Conservation (phyloP, 208 protist genomes). For the Acanthamoeba comandoni region DNA sequence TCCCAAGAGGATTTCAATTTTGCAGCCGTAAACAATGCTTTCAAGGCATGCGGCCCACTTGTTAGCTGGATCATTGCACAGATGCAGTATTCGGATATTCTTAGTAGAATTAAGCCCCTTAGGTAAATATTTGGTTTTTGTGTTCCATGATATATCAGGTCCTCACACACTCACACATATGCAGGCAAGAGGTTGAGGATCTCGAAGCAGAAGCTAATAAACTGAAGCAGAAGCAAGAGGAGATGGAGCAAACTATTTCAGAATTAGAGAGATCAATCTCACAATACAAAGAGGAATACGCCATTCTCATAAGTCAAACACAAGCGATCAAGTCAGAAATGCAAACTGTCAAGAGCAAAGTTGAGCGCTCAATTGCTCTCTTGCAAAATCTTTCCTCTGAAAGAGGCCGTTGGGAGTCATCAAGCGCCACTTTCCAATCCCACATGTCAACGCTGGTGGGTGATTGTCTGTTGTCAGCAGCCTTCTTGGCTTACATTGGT, state of each 20-base stretch:
- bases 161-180: neutral
- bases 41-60: slow-evolving; percentile 96
- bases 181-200: slow-evolving; percentile 89
- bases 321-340: slow-evolving; percentile 93
- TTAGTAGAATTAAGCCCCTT: slow-evolving; percentile 94
- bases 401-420: slow-evolving; percentile 93
- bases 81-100: slow-evolving; percentile 93
- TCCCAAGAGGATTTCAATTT: slow-evolving; percentile 90
- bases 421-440: slow-evolving; percentile 91
- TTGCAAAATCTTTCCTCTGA: slow-evolving; percentile 94
- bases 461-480: slow-evolving; percentile 94
- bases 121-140: slow-evolving; percentile 73
- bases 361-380: slow-evolving; percentile 92
- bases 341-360: slow-evolving; percentile 90
- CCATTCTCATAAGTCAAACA: slow-evolving; percentile 93
- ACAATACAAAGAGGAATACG: slow-evolving; percentile 94
- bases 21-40: slow-evolving; percentile 94
- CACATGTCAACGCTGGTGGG: slow-evolving; percentile 94
- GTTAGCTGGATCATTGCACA: slow-evolving; percentile 96
- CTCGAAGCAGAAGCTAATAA: slow-evolving; percentile 91
- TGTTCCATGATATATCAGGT: neutral
- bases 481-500: slow-evolving; percentile 97
- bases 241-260: slow-evolving; percentile 88
- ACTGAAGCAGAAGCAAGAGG: slow-evolving; percentile 77
- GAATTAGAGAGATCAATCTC: slow-evolving; percentile 91